Evolutionary conservation across 148 eudicot species (phyloP), one percentile per base, ranked within the genome.

Genomic region (Spergularia bocconei): DNA sequence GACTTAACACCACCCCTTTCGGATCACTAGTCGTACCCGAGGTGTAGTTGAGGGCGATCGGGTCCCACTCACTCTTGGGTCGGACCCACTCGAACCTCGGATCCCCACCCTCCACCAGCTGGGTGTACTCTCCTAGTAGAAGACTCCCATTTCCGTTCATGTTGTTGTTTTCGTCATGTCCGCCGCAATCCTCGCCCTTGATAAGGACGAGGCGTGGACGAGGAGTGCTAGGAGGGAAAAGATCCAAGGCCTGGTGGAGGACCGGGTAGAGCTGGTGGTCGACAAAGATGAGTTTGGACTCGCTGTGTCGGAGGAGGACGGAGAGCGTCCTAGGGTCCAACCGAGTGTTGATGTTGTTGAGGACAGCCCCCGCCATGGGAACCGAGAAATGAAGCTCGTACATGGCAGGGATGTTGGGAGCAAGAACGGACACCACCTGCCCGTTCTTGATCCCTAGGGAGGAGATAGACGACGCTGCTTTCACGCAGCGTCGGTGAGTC

Each of bases 331-430:
- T 81, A 17, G 86, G 71, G 65, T 87, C 86, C 1, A 87, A 88
- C 7, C 90, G 86, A 56, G 83, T 87, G 63, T 87, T 87, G 63
- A 87, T 57, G 72, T 75, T 83, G 70, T 87, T 87, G 13, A 87
- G 85, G 16, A 87, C 48, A 0, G 86, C 86, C 14, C 90, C 94
- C 14, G 94, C 69, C 91, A 90, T 88, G 36, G 94, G 94, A 53
- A 88, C 83, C 6, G 95, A 87, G 69, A 88, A 92, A n/a, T 90
- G 92, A 51, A 92, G 90, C 82, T 92, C 95, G 70, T 84, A 88
- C 90, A 86, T 85, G 77, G 97, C 89, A 6, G 95, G 95, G 13
- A 85, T 57, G 54, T 92, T 92, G 1, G 95, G 95, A 20, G 91
- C 90, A 11, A 92, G 33, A 33, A 90, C 88, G 53, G 95, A 88